Conservation (phyloP, 768 basidiomycete genomes). For the Lentinula aciculospora region DNA sequence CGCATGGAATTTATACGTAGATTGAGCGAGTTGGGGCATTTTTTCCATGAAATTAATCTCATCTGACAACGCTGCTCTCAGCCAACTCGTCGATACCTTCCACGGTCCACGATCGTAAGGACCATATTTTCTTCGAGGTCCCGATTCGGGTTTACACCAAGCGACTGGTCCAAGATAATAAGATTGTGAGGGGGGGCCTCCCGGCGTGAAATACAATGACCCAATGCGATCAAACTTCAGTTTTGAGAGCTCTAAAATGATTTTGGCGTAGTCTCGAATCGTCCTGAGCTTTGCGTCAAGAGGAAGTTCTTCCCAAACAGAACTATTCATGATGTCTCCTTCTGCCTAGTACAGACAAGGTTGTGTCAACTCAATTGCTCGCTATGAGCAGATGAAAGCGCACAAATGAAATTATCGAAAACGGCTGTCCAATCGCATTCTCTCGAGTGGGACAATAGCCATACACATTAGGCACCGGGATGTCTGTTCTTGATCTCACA, state of each 20-base stretch:
- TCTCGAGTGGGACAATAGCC: constrained; percentile 17
- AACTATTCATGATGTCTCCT: constrained; percentile 14
- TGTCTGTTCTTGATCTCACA: constrained; percentile 12
- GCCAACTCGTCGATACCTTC: constrained; percentile 15
- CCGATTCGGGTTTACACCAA: constrained; percentile 17
- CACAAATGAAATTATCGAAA: constrained; percentile 17
- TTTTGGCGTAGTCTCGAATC: constrained; percentile 16
- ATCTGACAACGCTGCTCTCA: constrained; percentile 14
- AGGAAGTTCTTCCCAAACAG: constrained; percentile 16
- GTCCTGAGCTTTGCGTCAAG: constrained; percentile 14
- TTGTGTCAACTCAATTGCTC: neutral
- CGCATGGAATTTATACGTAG: constrained; percentile 7
- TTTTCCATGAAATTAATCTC: constrained; percentile 16
- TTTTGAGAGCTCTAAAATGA: constrained; percentile 14
- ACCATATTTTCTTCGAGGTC: constrained; percentile 8
- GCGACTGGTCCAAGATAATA: constrained; percentile 14
- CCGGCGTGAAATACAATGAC: constrained; percentile 19
- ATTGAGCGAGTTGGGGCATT: constrained; percentile 12
- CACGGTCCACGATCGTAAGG: constrained; percentile 17
- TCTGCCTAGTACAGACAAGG: constrained; percentile 9
- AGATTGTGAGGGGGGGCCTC: constrained; percentile 8
- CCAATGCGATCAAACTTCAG: constrained; percentile 18
- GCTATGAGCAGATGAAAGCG: neutral
- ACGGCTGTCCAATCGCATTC: constrained; percentile 16
- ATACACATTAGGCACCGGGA: constrained; percentile 18